Evolutionary conservation across 1,284 basidiomycete genomes (phyloP).

Genomic region (Trichosporon ovoides): DNA sequence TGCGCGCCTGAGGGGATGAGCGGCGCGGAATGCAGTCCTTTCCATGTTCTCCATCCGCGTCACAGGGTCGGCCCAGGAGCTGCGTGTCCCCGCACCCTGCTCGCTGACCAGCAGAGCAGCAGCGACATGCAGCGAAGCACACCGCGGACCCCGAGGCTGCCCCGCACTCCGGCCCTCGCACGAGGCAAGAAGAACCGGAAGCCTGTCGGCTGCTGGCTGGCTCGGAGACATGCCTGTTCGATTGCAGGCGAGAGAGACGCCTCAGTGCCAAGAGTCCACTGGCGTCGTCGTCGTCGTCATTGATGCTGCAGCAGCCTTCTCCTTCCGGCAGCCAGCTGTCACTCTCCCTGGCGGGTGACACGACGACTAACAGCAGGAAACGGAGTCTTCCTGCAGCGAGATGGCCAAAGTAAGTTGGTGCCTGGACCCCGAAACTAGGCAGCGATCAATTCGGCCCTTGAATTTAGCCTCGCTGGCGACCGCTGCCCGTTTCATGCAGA

Average conservation of each 20-base stretch:
- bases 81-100: no score
- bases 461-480: not conserved
- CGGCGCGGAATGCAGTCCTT: no score
- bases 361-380: no score
- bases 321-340: no score
- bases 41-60: no score
- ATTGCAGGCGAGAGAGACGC: not conserved
- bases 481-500: not conserved
- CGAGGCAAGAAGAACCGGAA: not conserved
- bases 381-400: not conserved
- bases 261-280: no score
- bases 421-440: not conserved
- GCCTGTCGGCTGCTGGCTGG: not conserved
- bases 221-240: not conserved
- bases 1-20: no score
- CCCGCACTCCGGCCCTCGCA: not conserved
- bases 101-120: not conserved
- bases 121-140: not conserved
- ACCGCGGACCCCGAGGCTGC: not conserved
- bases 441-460: conserved; percentile 3
- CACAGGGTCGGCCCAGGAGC: no score
- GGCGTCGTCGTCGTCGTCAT: no score
- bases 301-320: no score
- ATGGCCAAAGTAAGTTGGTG: not conserved
- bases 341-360: no score